These are phyloP conservation scores for Diplodia sapinea DNA, from an alignment of 2,329 filamentous ascomycete genomes.

Conservation along the genomic window DNA sequence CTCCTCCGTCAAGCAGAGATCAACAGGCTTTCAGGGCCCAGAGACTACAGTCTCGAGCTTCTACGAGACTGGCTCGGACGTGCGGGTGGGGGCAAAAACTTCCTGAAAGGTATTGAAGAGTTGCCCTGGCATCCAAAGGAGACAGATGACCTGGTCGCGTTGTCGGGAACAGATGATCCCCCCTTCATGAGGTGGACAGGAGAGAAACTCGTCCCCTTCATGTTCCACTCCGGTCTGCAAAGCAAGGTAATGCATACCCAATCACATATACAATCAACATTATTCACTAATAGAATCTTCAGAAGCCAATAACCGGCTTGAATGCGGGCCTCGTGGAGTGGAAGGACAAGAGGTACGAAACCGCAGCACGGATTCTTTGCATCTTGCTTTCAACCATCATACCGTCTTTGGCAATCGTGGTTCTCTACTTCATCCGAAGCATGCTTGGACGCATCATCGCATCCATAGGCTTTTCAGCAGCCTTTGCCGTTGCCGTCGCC, in stretches of 20 bases:
- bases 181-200: neutral
- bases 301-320: too few relatives aligned
- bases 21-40: neutral
- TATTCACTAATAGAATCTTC: too few relatives aligned
- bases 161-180: neutral
- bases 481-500: constrained; percentile 11
- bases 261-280: neutral
- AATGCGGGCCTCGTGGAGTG: neutral
- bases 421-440: neutral
- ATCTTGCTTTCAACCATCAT: constrained; percentile 1
- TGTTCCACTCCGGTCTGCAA: neutral
- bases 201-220: constrained; percentile 6
- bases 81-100: neutral
- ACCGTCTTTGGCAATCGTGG: neutral
- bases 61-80: neutral
- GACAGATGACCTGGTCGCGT: neutral
- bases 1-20: neutral
- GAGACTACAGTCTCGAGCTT: neutral
- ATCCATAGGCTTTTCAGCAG: neutral
- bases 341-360: neutral
- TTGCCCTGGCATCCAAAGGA: neutral
- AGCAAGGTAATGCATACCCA: neutral
- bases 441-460: neutral
- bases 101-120: neutral
- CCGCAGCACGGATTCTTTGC: neutral